Percentiles rank a stretch among this genome's conserved stretches.
phyloP scores from a whole-genome alignment of 2,329 filamentous ascomycete species.

The Cordyceps fumosorosea region DNA sequence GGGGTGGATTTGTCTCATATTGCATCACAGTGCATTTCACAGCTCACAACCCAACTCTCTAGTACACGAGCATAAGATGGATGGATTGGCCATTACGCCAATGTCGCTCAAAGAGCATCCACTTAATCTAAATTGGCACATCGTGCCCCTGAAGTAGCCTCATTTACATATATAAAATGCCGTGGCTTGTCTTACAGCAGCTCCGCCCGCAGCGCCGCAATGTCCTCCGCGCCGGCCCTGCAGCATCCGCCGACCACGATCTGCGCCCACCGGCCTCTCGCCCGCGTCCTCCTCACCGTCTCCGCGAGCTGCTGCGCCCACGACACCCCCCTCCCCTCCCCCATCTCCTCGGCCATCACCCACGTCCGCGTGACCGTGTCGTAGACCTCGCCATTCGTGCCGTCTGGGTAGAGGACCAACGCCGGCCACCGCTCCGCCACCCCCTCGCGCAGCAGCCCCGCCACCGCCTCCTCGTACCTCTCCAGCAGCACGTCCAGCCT shows the following conservation, averaged over 20 bases:
- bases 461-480: constrained; percentile 46
- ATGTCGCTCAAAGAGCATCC: too few relatives aligned
- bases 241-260: constrained; percentile 50
- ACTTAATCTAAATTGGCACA: too few relatives aligned
- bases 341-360: constrained; percentile 45
- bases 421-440: constrained; percentile 38
- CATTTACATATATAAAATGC: too few relatives aligned
- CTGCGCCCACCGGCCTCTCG: constrained; percentile 34
- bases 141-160: too few relatives aligned
- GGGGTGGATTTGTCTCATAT: background rate
- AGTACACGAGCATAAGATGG: too few relatives aligned
- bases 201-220: constrained; percentile 20
- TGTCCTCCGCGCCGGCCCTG: constrained; percentile 36
- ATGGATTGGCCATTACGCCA: too few relatives aligned
- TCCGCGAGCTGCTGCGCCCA: constrained; percentile 42
- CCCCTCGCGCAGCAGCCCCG: constrained; percentile 28
- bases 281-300: constrained; percentile 31
- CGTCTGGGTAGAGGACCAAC: constrained; percentile 61
- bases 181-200: background rate
- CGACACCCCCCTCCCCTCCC: constrained; percentile 26
- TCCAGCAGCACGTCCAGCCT: constrained; percentile 51
- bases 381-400: constrained; percentile 62
- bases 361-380: constrained; percentile 57
- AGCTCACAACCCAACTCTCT: background rate
- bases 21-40: background rate